These are phyloP conservation scores for Neurospora terricola DNA, from an alignment of 495 filamentous ascomycete genomes.

Conservation along the genomic window DNA sequence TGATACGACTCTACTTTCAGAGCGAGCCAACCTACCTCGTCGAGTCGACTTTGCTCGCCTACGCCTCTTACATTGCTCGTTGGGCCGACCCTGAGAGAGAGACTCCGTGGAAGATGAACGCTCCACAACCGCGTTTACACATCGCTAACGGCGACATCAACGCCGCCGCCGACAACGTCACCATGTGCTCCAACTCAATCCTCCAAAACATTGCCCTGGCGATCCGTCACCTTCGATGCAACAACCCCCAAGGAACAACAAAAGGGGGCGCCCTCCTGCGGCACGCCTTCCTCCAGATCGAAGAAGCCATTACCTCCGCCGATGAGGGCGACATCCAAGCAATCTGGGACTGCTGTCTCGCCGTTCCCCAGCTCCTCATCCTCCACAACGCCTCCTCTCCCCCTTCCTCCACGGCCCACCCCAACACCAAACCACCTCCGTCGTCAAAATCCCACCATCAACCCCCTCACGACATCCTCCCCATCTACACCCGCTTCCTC, in stretches of 20 bases:
- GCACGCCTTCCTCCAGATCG: conserved; percentile 17
- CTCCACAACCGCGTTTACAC: neutral
- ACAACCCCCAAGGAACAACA: neutral
- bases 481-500: conserved; percentile 16
- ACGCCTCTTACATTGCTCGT: conserved; percentile 8
- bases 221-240: conserved; percentile 8
- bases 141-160: neutral
- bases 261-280: conserved; percentile 14
- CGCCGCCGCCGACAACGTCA: neutral
- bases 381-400: neutral
- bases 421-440: neutral
- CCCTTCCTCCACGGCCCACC: neutral
- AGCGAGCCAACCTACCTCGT: conserved; percentile 4
- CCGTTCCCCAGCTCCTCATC: conserved; percentile 19
- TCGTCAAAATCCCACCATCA: neutral
- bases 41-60: conserved; percentile 1
- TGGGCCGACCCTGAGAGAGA: conserved; percentile 2
- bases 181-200: conserved; percentile 4
- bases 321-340: conserved; percentile 14
- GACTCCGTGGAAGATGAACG: conserved; percentile 3
- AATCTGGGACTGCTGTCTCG: conserved; percentile 27
- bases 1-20: conserved; percentile 1
- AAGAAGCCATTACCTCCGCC: conserved; percentile 5
- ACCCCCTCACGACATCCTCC: conserved; percentile 11
- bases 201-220: conserved; percentile 17